Evolutionary conservation across 2,329 filamentous ascomycete genomes (phyloP), one percentile per base, ranked within the genome.

Genomic region (Exophiala calicioides): DNA sequence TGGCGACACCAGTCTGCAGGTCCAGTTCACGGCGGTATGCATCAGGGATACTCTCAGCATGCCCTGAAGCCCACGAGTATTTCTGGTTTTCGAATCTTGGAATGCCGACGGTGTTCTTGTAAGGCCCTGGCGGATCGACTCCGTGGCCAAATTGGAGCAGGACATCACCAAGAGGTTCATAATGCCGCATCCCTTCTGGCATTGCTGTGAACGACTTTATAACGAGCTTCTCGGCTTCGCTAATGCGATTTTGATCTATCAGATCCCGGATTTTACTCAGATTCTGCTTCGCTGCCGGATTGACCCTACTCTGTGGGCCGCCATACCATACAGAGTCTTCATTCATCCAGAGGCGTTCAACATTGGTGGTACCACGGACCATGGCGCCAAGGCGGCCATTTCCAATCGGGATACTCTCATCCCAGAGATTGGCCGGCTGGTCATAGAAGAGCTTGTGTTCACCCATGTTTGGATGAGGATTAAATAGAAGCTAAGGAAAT

Each of bases 381-480:
- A 60, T 60, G 1, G 49, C 57, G 4, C 70, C 70, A 1, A 72
- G 58, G 32, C 74, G 67, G 16, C 74, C 74, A 55, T 77, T 77
- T 8, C 75, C 74, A 34, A 78, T 63, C 1, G 74, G 74, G 2
- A 77, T 60, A 18, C 71, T 68, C 48, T 70, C 61, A 33, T 66
- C 60, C 67, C 68, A 72, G 47, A 61, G 48, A 5, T 40, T 29
- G 9, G 63, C 63, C 31, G 61, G 58, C 18, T 54, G 52, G 4
- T 52, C 47, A 44, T 63, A 68, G 61, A 65, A 60, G 56, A 90
- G 1, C 82, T n/a, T n/a, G n/a, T n/a, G n/a, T n/a, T n/a, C n/a
- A n/a, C n/a, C n/a, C n/a, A n/a, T n/a, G n/a, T n/a, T n/a, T n/a
- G n/a, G n/a, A n/a, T n/a, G n/a, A n/a, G n/a, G n/a, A n/a, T n/a